Evolutionary conservation across 2,329 filamentous ascomycete species (phyloP), one percentile per base, ranked within the genome.

Genomic region (Cladosporium sphaerospermum): DNA sequence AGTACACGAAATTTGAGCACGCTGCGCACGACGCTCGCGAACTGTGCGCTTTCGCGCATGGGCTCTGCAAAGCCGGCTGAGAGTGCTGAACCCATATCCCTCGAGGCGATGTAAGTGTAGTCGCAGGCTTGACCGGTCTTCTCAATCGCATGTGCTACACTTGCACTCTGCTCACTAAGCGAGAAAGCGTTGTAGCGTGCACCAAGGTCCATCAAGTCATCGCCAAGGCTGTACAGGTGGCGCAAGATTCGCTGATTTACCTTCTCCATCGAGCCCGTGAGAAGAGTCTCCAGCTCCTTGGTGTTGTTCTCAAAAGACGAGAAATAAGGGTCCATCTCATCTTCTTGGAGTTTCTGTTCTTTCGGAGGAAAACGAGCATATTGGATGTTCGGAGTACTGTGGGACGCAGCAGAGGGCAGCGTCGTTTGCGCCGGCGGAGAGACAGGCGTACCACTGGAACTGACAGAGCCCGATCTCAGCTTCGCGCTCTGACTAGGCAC

Each of bases 131-230:
- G 93, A 0, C 93, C 93, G 43, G 95, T 82, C 57, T 91, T 86
- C 71, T 99, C 93, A 59, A 99, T 96, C 0, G 93, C 93, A 10
- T 90, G 85, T 9, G 91, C 89, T 6, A 99, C 83, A 3, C 89
- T 89, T 10, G 87, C 85, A 0, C 89, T 91, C 61, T 90, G 88
- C 69, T 99, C 93, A 0, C 91, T 96, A 1, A 99, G 78, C 0
- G 95, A 95, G 70, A 99, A 99, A 1, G 88, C 93, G 64, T 99
- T 99, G 70, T 93, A 97, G 56, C 90, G 82, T n/a, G 91, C 93
- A 7, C 93, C 93, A 8, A 99, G 78, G 66, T 99, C 93, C 61
- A 90, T 89, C 56, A 97, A 79, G 67, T 99, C 93, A 4, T 89
- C 81, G 2, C 89, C 89, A 45, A 96, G 76, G 4, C 86, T 84